Percentiles rank a stretch among this genome's conserved stretches.
These are phyloP conservation scores for Capsicum rhomboideum DNA, from an alignment of 257 asterid genomes.

Conservation along the genomic window DNA sequence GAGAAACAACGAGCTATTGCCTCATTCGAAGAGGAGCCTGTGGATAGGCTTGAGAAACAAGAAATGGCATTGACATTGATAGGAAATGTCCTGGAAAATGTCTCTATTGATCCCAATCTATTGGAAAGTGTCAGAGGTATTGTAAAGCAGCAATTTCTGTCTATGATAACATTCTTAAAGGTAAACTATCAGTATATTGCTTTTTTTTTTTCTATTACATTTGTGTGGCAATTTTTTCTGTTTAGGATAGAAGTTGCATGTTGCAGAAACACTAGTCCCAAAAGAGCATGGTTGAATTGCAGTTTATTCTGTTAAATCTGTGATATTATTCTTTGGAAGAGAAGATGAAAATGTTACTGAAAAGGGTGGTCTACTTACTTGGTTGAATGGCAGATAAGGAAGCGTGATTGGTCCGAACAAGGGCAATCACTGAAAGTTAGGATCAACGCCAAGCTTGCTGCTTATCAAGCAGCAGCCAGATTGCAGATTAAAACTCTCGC, in stretches of 20 bases:
- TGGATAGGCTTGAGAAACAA: conserved; percentile 73
- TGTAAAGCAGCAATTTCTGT: conserved; percentile 64
- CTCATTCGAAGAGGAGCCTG: conserved; percentile 60
- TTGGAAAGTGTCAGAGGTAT: conserved; percentile 74
- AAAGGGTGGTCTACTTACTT: conserved; percentile 16
- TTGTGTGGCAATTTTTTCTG: neutral
- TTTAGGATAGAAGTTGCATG: neutral
- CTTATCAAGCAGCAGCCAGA: conserved; percentile 74
- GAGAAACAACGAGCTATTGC: conserved; percentile 44
- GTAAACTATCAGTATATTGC: conserved; percentile 21
- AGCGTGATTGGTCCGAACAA: conserved; percentile 91
- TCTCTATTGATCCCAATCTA: conserved; percentile 46
- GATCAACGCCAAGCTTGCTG: conserved; percentile 73
- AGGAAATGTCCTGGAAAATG: conserved; percentile 54
- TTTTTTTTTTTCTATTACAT: neutral
- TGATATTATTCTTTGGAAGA: neutral
- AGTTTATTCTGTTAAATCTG: neutral
- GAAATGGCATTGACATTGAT: conserved; percentile 65
- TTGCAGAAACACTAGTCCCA: neutral
- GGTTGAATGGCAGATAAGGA: conserved; percentile 56
- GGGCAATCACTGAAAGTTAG: conserved; percentile 80
- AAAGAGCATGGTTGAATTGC: neutral
- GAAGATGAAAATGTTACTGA: neutral
- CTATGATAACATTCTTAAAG: conserved; percentile 72
- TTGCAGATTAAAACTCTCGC: conserved; percentile 71